Evolutionary conservation across 2,329 filamentous ascomycete species (phyloP), one percentile per base, ranked within the genome.

Genomic region (Neonectria faginata): DNA sequence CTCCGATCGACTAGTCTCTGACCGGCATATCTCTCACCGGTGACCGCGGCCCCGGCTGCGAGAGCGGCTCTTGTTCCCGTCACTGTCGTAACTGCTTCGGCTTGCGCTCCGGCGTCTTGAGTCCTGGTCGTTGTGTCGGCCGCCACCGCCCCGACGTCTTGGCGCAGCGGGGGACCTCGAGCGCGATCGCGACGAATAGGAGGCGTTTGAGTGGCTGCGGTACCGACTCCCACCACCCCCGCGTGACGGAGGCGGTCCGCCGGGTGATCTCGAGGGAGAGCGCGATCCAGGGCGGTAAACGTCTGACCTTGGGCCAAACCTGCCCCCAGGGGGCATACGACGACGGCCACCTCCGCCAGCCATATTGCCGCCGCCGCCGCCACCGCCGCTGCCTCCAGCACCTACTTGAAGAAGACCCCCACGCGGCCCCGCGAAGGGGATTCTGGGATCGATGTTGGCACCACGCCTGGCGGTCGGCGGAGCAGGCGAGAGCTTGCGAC

Each of bases 401-500:
- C 67, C 53, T 8, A 67, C 63, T 58, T 70, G 67, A 39, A 69
- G 59, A 56, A 77, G 77, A 3, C 79, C 79, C 42, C 76, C 76
- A 57, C 77, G 77, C 10, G 73, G 71, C 11, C 71, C 73, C 8
- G 69, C 65, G 52, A 77, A 75, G 18, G 78, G 76, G 42, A 79
- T 67, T 66, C 79, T 72, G 64, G 89, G 82, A 75, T 88, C 83
- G 71, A 89, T 86, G 68, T 87, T 86, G 62, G 85, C 85, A 63
- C 87, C 86, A 54, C 87, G 86, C 55, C 90, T 87, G 56, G 91
- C 88, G 5, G 87, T 87, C 1, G 93, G 93, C 16, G 94, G 94
- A 50, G 91, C 89, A 18, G 89, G 89, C 7, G 92, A 94, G 74
- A 97, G 92, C 72, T 93, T 93, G 73, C 92, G 89, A 54, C 92